Base-by-base conservation (phyloP, 139 green algal genomes). In the Astrephomene gubernaculifera region DNA sequence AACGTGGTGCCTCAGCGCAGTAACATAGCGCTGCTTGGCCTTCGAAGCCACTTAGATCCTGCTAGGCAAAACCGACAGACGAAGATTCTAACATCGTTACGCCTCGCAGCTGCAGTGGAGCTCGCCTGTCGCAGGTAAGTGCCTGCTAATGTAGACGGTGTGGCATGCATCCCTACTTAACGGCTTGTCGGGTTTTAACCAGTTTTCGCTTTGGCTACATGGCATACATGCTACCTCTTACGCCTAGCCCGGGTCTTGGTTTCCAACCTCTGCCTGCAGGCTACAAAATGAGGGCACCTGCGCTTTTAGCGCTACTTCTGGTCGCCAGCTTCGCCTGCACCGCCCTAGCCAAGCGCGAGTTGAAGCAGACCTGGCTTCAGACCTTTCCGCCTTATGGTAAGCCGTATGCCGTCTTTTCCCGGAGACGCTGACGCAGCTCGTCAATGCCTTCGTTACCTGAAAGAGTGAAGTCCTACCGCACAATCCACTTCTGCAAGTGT, bases 331-430 rank as follows among this genome's bases (percentile, higher is more conserved):
- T 68, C 60, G 60, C 29, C 25, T 68, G 29, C 60, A 19, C 60
- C 27, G 60, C 60, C 2, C 60, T 33, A 2, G 71, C 27, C 38
- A 39, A 75, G 38, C 38, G 68, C 19, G 53, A 54, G 22, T 39
- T 75, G 39, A 38, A 45, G 38, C 68, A 75, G 17, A 27, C 68
- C 7, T 75, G 39, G 29, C 38, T 75, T n/a, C 22, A 64, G 72
- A 49, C 49, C 5, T 80, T 80, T 64, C 72, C 72, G 6, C 72
- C 72, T 14, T 80, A 80, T 31, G 45, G 72, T 64, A 17, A 24
- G 45, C 25, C 33, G 2, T 31, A 33, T 31, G n/a, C n/a, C n/a
- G 27, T 61, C 21, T 35, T 17, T 5, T 21, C 35, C 33, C 36
- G 31, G 36, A n/a, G 21, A 5, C 38, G 29, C 36, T 52, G 38